Evolutionary conservation across 2,329 filamentous ascomycete genomes (phyloP).

Genomic region (Talaromyces sp.): DNA sequence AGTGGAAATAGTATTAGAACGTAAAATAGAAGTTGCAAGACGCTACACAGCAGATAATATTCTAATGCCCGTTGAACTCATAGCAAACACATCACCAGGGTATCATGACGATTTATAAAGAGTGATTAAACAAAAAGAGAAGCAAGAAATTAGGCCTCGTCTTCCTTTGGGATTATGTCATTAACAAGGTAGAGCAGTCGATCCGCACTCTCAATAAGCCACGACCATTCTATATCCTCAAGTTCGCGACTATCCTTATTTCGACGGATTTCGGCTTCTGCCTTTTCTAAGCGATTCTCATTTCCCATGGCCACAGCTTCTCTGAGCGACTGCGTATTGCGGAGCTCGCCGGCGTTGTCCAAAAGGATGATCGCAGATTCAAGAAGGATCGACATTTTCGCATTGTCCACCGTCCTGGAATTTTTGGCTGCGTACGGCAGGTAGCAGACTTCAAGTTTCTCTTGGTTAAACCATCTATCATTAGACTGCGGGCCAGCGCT

Average conservation of each 20-base stretch:
- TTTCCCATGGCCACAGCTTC: slow-evolving; percentile 50
- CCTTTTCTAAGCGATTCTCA: slow-evolving; percentile 41
- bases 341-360: slow-evolving; percentile 27
- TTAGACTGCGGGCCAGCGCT: slow-evolving; percentile 32
- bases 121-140: neutral
- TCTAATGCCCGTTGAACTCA: neutral
- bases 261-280: slow-evolving; percentile 39
- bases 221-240: slow-evolving; percentile 30
- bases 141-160: neutral
- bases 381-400: slow-evolving; percentile 63
- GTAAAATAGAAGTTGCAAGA: neutral
- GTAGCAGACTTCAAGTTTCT: slow-evolving; percentile 54
- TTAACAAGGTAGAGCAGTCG: slow-evolving; percentile 32
- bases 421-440: slow-evolving; percentile 61
- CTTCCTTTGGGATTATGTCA: slow-evolving; percentile 18
- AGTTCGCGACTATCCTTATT: slow-evolving; percentile 33
- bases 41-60: neutral
- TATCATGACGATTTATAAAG: neutral
- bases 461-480: slow-evolving; percentile 42
- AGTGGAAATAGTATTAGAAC: neutral
- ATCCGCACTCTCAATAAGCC: slow-evolving; percentile 37
- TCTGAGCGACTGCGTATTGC: slow-evolving; percentile 31
- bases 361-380: slow-evolving; percentile 59
- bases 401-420: slow-evolving; percentile 59
- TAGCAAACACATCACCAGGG: neutral